Base-by-base conservation (phyloP, 805 yeast genomes). In the Candida insectorum region DNA sequence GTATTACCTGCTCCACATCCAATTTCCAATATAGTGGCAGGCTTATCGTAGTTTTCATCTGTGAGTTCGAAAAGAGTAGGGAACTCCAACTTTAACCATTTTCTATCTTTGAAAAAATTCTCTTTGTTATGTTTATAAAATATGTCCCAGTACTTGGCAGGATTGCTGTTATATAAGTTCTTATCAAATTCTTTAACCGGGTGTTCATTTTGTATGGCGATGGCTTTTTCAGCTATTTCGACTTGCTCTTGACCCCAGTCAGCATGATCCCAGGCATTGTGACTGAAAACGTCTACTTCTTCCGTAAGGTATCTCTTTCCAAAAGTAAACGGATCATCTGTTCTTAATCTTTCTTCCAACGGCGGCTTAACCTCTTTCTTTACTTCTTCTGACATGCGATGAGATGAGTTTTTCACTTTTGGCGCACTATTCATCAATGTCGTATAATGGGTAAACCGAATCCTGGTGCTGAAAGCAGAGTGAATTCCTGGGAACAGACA, bases 1-100 rank as follows among this genome's bases (percentile, higher is more conserved):
- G 98, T 93, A 58, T 93, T 93, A 8, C 98, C 98, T 4, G 96
- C 97, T 36, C 98, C 98, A 62, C 98, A 93, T 3, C 98, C 98
- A 29, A 93, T 82, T 58, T 93, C 98, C 35, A 93, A 70, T 21
- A 93, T 81, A 3, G 81, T 77, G 15, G 72, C 71, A 4, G 81
- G 75, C n/a, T 87, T 83, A 5, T 81, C 70, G 44, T 80, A 83
- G 16, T 75, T 72, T 41, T 77, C 76, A 12, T 47, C 47, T 3
- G 95, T 86, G 5, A 86, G 83, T 40, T 80, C 81, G 52, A 83
- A 91, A 22, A 93, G 60, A 10, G 76, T 64, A 1, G 98, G 98
- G 44, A 93, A 93, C 62, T 93, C 98, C 30, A 91, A 82, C 54
- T 85, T 87, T 39, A 93, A 69, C 98, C 98, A 93, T 52, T 86